phyloP scores from a whole-genome alignment of 768 basidiomycete species.

The Russula foetens region DNA sequence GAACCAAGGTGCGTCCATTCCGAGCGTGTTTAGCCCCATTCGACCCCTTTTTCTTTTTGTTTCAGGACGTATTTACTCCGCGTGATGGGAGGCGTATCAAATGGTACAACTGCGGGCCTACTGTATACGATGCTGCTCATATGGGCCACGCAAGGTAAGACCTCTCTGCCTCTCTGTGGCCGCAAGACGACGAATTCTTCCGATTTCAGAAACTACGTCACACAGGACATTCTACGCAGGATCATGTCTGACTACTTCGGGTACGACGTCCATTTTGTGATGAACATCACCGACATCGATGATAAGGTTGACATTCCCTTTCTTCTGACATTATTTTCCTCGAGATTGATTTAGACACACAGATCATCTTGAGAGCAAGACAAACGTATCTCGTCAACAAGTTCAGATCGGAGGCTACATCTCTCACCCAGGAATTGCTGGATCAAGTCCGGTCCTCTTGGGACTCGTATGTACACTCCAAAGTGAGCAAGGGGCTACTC shows the following conservation, averaged over 20 bases:
- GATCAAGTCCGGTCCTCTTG: conserved; percentile 53
- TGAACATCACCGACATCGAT: conserved; percentile 99
- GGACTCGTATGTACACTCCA: conserved; percentile 51
- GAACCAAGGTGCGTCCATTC: conserved; percentile 57
- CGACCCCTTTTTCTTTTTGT: not conserved
- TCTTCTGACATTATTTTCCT: conserved; percentile 12
- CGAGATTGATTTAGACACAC: not conserved
- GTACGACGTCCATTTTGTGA: conserved; percentile 96
- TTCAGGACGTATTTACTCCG: conserved; percentile 71
- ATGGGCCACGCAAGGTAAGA: conserved; percentile 94
- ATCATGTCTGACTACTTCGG: conserved; percentile 95
- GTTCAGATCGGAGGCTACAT: conserved; percentile 45
- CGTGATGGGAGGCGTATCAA: conserved; percentile 67
- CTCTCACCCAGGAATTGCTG: conserved; percentile 52
- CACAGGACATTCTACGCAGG: conserved; percentile 84
- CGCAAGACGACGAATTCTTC: not conserved
- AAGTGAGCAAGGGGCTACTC: conserved; percentile 58
- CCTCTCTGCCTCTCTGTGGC: not conserved
- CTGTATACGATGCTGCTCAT: conserved; percentile 96
- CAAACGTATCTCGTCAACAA: conserved; percentile 64
- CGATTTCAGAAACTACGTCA: conserved; percentile 79
- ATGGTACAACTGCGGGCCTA: conserved; percentile 99
- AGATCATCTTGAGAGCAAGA: conserved; percentile 93
- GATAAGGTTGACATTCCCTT: conserved; percentile 72
- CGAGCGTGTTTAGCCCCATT: not conserved